Conservation (phyloP, 257 asterid species). For the Nicotiana knightiana region DNA sequence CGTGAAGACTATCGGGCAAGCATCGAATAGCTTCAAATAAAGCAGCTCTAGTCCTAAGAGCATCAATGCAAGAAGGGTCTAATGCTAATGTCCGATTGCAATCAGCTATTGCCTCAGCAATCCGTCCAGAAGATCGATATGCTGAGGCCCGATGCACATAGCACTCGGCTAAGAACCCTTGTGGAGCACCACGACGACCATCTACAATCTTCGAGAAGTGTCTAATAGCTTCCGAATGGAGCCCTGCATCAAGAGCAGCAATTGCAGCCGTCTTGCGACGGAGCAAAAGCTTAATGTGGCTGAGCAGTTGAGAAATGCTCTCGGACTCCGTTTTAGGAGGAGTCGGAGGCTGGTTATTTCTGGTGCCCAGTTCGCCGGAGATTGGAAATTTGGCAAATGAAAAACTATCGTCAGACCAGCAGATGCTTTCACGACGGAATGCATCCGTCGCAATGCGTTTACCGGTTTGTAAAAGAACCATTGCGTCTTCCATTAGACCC, state of each 20-base stretch:
- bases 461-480: conserved; percentile 85
- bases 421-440: conserved; percentile 82
- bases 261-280: conserved; percentile 75
- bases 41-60: conserved; percentile 59
- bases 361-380: conserved; percentile 27
- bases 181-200: conserved; percentile 74
- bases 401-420: conserved; percentile 78
- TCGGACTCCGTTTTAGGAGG: conserved; percentile 54
- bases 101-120: conserved; percentile 70
- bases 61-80: conserved; percentile 62
- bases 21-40: conserved; percentile 61
- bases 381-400: conserved; percentile 46
- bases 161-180: conserved; percentile 61
- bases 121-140: conserved; percentile 46
- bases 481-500: conserved; percentile 92
- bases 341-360: conserved; percentile 27
- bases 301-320: conserved; percentile 55
- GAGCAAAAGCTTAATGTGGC: conserved; percentile 61
- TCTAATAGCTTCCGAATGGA: conserved; percentile 53
- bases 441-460: conserved; percentile 90
- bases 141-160: conserved; percentile 62
- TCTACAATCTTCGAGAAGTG: conserved; percentile 75
- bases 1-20: conserved; percentile 68
- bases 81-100: conserved; percentile 66
- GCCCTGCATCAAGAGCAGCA: conserved; percentile 72